Conservation (phyloP, 2,329 filamentous ascomycete species). For the Sporothrix brunneoviolacea region DNA sequence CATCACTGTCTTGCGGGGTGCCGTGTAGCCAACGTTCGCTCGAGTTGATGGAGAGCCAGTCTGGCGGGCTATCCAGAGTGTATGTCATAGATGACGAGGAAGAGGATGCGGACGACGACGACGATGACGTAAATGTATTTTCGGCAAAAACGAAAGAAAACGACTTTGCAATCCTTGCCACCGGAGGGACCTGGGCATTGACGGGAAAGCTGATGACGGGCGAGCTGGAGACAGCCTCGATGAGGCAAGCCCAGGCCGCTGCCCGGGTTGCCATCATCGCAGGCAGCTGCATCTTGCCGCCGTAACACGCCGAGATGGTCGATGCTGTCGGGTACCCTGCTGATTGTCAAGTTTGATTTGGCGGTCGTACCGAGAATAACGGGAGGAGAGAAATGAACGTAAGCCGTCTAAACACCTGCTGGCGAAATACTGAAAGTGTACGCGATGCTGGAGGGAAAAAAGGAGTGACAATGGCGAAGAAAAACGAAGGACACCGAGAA, state of each 20-base stretch:
- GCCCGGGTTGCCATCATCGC: slow-evolving; percentile 7
- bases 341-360: too few species aligned
- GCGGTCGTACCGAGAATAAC: too few species aligned
- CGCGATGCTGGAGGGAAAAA: too few species aligned
- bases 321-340: background rate
- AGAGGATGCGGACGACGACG: slow-evolving; percentile 47
- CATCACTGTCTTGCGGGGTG: slow-evolving; percentile 52
- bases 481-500: background rate
- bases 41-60: slow-evolving; percentile 69
- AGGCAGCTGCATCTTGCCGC: slow-evolving; percentile 11
- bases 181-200: slow-evolving; percentile 76
- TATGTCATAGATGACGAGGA: slow-evolving; percentile 51
- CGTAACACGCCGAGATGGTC: background rate
- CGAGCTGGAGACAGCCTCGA: slow-evolving; percentile 22
- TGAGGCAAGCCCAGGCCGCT: slow-evolving; percentile 12
- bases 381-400: background rate
- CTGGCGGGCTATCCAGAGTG: slow-evolving; percentile 56
- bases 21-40: slow-evolving; percentile 60
- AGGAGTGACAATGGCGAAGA: too few species aligned
- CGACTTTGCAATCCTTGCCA: slow-evolving; percentile 59
- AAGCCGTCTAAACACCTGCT: too few species aligned
- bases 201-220: slow-evolving; percentile 60
- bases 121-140: slow-evolving; percentile 62
- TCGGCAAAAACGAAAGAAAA: slow-evolving; percentile 67
- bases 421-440: too few species aligned